Evolutionary conservation across 1,284 basidiomycete genomes (phyloP), one percentile per base, ranked within the genome.

Genomic region (Meira nashicola): DNA sequence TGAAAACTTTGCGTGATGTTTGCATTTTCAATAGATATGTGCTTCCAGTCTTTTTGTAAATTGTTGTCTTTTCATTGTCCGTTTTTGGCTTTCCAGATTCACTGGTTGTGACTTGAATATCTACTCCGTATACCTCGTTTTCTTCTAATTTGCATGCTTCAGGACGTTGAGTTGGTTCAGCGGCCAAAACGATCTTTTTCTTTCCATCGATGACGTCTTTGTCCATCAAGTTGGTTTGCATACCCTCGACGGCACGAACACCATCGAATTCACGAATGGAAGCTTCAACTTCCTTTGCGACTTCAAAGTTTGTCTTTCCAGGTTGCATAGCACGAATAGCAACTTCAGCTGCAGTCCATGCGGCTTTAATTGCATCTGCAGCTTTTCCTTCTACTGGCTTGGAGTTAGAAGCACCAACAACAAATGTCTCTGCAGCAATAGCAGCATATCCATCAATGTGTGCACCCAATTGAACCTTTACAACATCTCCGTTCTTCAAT

Each of bases 11-110:
- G 70, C 94, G 88, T 55, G 92, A 93, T 57, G 90, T 94, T 83
- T 94, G 95, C 87, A 95, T 89, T 84, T 97, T 98, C 75, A 97
- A 85, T 79, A 93, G 89, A 82, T 97, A 98, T 54, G 90, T 94
- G 47, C 69, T 63, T 86, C 70, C 86, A 77, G 90, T 89, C 68
- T 90, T 87, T 80, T 95, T 92, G 84, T 90, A 96, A 78, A 58
- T 58, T 41, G 90, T 90, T 54, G 92, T 95, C 77, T 89, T 86
- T 41, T 89, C 86, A 72, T 92, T 89, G 79, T 94, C 90, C 44
- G 87, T 72, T 60, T 90, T 89, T 60, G 91, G 89, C 62, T 77
- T 77, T 54, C 68, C 73, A 23, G 73, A 71, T 37, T 71, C 55
- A 5, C 63, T 64, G 38, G 75, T 73, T 54, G 75, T 71, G 59